Percentiles rank a stretch among this genome's conserved stretches.
Conservation (phyloP, 2,329 filamentous ascomycete genomes). For the Fusarium albosuccineum region DNA sequence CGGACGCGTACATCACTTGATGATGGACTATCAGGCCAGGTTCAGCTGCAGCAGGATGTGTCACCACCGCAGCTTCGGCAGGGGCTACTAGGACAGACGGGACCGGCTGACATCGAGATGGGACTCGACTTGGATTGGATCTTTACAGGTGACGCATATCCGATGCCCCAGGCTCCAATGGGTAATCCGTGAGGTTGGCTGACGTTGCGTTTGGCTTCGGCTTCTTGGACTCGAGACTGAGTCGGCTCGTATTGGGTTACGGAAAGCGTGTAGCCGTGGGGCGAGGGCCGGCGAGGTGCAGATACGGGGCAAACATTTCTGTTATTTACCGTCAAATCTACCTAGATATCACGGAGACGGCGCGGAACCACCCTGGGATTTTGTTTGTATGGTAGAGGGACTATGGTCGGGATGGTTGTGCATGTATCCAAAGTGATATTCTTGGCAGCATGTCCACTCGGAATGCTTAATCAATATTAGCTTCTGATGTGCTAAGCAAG, state of each 20-base stretch:
- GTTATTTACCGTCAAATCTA: background rate
- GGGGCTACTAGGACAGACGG: conserved; percentile 13
- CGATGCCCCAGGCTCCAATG: conserved; percentile 7
- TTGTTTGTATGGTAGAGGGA: background rate
- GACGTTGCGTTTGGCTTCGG: background rate
- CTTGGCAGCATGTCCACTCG: background rate
- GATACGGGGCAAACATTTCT: background rate
- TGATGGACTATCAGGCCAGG: conserved; percentile 1
- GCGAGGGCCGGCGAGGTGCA: background rate
- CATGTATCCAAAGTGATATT: background rate
- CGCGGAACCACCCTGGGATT: background rate
- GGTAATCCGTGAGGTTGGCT: background rate
- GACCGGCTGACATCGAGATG: conserved; percentile 30
- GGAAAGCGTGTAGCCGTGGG: no score
- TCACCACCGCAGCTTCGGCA: conserved; percentile 20
- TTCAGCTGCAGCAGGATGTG: conserved; percentile 5
- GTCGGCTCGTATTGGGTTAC: background rate
- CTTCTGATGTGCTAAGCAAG: background rate
- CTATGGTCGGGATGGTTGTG: background rate
- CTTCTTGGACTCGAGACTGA: background rate
- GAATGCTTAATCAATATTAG: background rate
- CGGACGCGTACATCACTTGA: conserved; percentile 25
- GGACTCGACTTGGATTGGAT: conserved; percentile 38
- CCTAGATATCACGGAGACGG: background rate
- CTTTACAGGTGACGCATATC: conserved; percentile 32